A percentile compares a stretch with the other conserved stretches of the same genome.
Conservation (phyloP, 2,329 filamentous ascomycete genomes). For the Microascus cirrosus region DNA sequence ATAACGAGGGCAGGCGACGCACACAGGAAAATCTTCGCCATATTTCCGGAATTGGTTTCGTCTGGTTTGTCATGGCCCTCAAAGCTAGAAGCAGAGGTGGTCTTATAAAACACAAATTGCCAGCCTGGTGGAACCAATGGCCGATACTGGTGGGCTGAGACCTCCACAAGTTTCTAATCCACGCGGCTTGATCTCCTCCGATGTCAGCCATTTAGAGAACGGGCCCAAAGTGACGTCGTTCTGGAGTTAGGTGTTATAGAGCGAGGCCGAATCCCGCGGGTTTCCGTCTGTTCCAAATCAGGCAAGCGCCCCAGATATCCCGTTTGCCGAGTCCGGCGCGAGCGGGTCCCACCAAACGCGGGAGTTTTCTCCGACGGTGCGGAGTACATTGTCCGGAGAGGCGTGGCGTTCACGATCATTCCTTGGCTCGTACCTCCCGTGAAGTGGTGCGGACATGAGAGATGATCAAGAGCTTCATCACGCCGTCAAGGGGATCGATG, state of each 20-base stretch:
- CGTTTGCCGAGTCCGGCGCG: background rate
- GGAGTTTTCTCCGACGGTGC: background rate
- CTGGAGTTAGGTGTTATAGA: background rate
- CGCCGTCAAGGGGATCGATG: too few species aligned
- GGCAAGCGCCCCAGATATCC: background rate
- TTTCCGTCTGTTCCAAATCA: background rate
- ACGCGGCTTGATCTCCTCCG: too few species aligned
- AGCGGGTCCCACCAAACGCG: background rate
- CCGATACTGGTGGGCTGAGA: too few species aligned
- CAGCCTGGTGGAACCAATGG: too few species aligned
- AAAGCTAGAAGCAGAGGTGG: background rate
- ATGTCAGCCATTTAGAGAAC: too few species aligned
- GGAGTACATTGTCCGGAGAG: background rate
- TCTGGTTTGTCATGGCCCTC: background rate
- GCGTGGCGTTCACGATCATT: too few species aligned
- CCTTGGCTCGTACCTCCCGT: too few species aligned
- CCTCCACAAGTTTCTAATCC: too few species aligned
- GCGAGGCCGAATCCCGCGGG: background rate
- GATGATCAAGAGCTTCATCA: too few species aligned
- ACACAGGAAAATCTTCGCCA: background rate
- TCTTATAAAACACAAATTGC: background rate
- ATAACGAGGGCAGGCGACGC: background rate
- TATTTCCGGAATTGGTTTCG: background rate
- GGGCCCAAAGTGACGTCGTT: background rate
- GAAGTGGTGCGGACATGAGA: too few species aligned